Evolutionary conservation across 2,329 filamentous ascomycete species (phyloP).

Genomic region (Fusarium heterosporum): DNA sequence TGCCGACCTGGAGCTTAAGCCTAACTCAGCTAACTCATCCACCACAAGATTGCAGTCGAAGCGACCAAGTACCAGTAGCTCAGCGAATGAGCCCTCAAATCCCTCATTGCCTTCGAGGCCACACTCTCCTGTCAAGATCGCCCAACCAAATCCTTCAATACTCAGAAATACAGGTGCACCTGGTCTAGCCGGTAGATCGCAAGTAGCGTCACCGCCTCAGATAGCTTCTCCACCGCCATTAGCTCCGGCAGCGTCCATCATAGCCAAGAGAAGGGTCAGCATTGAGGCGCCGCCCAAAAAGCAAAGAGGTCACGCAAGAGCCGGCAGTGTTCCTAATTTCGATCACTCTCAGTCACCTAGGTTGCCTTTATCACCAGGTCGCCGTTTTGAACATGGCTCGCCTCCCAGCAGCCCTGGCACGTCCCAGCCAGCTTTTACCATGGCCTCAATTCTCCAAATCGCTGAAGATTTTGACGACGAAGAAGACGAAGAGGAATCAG

Average conservation of each 20-base stretch:
- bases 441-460: slow-evolving; percentile 68
- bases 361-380: slow-evolving; percentile 48
- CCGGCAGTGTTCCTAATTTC: slow-evolving; percentile 54
- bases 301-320: slow-evolving; percentile 55
- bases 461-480: slow-evolving; percentile 63
- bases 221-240: slow-evolving; percentile 53
- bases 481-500: slow-evolving; percentile 50
- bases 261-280: slow-evolving; percentile 57
- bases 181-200: slow-evolving; percentile 45
- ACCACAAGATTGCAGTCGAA: slow-evolving; percentile 57
- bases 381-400: slow-evolving; percentile 54
- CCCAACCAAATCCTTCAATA: slow-evolving; percentile 39
- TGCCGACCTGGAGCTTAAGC: slow-evolving; percentile 58
- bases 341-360: slow-evolving; percentile 54
- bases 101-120: slow-evolving; percentile 55
- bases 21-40: slow-evolving; percentile 59
- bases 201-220: slow-evolving; percentile 53
- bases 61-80: slow-evolving; percentile 54
- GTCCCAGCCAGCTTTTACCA: slow-evolving; percentile 56
- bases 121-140: slow-evolving; percentile 63
- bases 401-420: slow-evolving; percentile 51
- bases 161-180: slow-evolving; percentile 36
- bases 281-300: slow-evolving; percentile 55
- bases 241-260: slow-evolving; percentile 47
- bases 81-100: slow-evolving; percentile 35